Evolutionary conservation across 2,329 filamentous ascomycete genomes (phyloP), one percentile per base, ranked within the genome.

Genomic region (Fusarium napiforme): DNA sequence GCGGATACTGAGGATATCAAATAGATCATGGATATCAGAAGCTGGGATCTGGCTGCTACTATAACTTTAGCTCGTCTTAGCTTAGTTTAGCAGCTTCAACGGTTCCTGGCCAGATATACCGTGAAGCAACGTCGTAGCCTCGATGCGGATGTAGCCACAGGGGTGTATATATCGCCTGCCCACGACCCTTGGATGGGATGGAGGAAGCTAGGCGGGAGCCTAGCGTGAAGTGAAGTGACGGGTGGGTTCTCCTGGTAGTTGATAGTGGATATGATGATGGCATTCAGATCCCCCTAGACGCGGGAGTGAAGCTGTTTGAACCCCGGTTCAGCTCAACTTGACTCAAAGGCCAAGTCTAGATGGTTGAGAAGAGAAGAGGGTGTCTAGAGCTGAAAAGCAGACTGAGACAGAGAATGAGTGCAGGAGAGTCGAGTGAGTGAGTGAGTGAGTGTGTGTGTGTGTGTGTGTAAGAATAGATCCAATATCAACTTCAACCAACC

Each of bases 251-350:
- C 18, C 26, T 39, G 19, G 50, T 39, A 42, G n/a, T 57, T 43
- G 52, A 64, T 63, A 53, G 62, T 73, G 71, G 71, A 59, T 71
- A 59, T 71, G 58, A 63, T 69, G 71, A 68, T 73, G 57, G 62
- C 36, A 71, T 74, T 15, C 46, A 69, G 67, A 40, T 56, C 53
- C 34, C 64, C 64, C 43, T 56, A 37, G 56, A 69, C 26, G 19
- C 52, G 46, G 32, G 67, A 64, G 53, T 47, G 52, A 63, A 40
- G 32, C 49, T 23, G 23, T 23, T 36, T 39, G 34, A 43, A 50
- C 28, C 28, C 19, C n/a, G 39, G 28, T 46, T 40, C 43, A 64
- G 49, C 60, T 58, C 45, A 58, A 50, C 50, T 59, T 28, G 56
- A 58, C 34, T 32, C 57, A 39, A 52, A 52, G 32, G 26, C 46